Base-by-base conservation (phyloP, 2,329 filamentous ascomycete genomes). In the Fusarium devonianum region DNA sequence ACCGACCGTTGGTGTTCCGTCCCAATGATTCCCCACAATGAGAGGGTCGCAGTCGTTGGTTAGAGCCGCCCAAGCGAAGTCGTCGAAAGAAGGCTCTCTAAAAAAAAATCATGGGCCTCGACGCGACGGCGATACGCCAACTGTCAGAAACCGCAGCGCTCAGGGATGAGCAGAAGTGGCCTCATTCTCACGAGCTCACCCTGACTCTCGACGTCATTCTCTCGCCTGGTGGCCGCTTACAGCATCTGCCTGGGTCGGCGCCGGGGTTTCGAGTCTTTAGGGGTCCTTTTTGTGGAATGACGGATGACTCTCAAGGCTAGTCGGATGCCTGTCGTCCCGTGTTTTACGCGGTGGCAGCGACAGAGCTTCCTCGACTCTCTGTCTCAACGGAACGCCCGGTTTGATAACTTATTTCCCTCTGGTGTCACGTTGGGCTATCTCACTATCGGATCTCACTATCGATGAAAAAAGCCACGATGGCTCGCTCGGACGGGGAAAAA, bases 31-130 rank as follows among this genome's bases (percentile, higher is more conserved):
- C 36, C 46, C 40, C 36, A 21, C 48, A 43, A 32, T 21, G 12
- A 26, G n/a, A n/a, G n/a, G 13, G n/a, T n/a, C 29, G 32, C 36
- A 18, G 13, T 33, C 19, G 9, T 17, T 21, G 41, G 46, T 51
- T 26, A 39, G 25, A 49, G 12, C 18, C 37, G 48, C 41, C 43
- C 42, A 44, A 43, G 47, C 63, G 61, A 64, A 64, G 62, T 63
- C 56, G 63, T 64, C 59, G 56, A 60, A 56, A 51, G 46, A 53
- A 37, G 41, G 28, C 30, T 45, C 37, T 12, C 26, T 48, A 22
- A 5, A 12, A 45, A 22, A 5, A 12, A 45, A 39, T 21, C 33
- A 46, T 39, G 22, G 46, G 26, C 36, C 29, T 43, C 30, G 13
- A 40, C 14, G 42, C 35, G 28, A 32, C 35, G 22, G 43, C 49